Evolutionary conservation across 2,329 filamentous ascomycete species (phyloP).

Genomic region (Fusarium multiceps): DNA sequence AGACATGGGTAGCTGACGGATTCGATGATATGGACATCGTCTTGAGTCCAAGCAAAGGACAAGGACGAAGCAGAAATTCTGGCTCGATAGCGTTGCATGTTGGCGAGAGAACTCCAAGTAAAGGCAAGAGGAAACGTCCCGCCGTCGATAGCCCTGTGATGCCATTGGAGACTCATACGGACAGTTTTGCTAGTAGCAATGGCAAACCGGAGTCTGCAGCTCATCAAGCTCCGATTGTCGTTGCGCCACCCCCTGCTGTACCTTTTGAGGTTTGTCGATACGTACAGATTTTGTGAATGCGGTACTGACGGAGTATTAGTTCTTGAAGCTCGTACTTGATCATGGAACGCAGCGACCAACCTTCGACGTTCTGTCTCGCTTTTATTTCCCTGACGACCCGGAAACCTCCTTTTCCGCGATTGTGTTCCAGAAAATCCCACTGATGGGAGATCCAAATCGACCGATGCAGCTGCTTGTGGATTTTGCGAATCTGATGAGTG

Average conservation of each 20-base stretch:
- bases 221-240: slow-evolving; percentile 35
- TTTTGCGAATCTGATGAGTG: slow-evolving; percentile 72
- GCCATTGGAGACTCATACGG: slow-evolving; percentile 65
- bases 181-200: slow-evolving; percentile 55
- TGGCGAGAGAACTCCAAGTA: slow-evolving; percentile 70
- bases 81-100: slow-evolving; percentile 58
- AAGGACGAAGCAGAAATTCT: slow-evolving; percentile 54
- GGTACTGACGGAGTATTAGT: slow-evolving; percentile 54
- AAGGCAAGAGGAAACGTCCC: slow-evolving; percentile 76
- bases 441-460: slow-evolving; percentile 61
- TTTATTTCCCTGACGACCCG: slow-evolving; percentile 73
- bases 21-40: slow-evolving; percentile 76
- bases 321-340: slow-evolving; percentile 72
- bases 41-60: slow-evolving; percentile 64
- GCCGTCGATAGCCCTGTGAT: slow-evolving; percentile 73
- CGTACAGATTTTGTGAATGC: neutral
- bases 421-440: slow-evolving; percentile 74
- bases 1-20: slow-evolving; percentile 74
- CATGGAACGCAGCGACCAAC: slow-evolving; percentile 71
- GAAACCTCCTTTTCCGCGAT: slow-evolving; percentile 71
- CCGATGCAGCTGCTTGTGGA: slow-evolving; percentile 69
- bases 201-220: slow-evolving; percentile 37
- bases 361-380: slow-evolving; percentile 74
- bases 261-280: slow-evolving; percentile 59
- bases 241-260: slow-evolving; percentile 47